Conservation (phyloP, 176 grass and related monocot genomes). For the Otatea glauca region DNA sequence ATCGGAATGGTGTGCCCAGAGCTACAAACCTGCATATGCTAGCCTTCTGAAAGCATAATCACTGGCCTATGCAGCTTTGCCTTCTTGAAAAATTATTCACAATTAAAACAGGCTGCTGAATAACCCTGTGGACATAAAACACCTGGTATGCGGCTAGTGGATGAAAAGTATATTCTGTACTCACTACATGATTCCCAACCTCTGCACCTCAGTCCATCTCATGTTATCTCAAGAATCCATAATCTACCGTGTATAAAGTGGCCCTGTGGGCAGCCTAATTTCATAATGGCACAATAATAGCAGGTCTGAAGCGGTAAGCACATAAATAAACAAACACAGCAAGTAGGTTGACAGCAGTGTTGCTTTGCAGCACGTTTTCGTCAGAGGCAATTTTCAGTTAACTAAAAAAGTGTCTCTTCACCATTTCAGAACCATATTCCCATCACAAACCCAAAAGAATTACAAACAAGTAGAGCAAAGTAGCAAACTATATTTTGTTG, state of each 20-base stretch:
- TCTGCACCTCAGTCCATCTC: neutral
- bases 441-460: neutral
- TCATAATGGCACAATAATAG: neutral
- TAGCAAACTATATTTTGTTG: neutral
- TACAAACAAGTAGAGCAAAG: neutral
- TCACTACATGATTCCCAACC: neutral
- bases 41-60: neutral
- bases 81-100: neutral
- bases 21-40: neutral
- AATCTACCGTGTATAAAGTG: neutral
- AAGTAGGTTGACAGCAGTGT: neutral
- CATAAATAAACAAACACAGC: neutral
- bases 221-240: neutral
- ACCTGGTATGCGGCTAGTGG: neutral
- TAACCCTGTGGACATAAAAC: neutral
- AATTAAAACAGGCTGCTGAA: neutral
- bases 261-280: neutral
- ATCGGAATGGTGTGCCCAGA: neutral
- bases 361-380: neutral
- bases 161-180: neutral
- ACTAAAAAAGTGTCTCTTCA: neutral
- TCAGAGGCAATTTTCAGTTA: neutral
- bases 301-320: neutral
- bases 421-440: neutral
- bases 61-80: neutral